A percentile compares a stretch with the other conserved stretches of the same genome.
phyloP scores from a whole-genome alignment of 331 rosid species.

The Ulmus americana region DNA sequence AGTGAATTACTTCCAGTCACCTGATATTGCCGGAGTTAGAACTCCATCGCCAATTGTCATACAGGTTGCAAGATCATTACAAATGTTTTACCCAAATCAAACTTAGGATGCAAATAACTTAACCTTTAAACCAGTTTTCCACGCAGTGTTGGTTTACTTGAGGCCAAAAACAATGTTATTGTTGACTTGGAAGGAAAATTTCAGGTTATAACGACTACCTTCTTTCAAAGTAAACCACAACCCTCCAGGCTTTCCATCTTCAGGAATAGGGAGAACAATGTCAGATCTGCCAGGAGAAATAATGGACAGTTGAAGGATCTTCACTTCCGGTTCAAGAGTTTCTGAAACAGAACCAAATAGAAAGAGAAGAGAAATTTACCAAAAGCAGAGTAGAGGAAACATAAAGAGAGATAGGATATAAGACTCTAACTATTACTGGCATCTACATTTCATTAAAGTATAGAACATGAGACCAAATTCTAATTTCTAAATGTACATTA shows the following conservation, averaged over 20 bases:
- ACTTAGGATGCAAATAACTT: constrained; percentile 9
- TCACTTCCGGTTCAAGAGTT: constrained; percentile 83
- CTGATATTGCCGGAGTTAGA: too few relatives aligned
- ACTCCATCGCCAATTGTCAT: too few relatives aligned
- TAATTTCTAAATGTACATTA: too few relatives aligned
- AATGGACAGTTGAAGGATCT: constrained; percentile 57
- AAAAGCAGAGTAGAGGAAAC: background rate
- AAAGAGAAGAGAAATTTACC: background rate
- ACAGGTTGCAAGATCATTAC: too few relatives aligned
- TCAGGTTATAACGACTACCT: constrained; percentile 66
- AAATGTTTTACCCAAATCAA: too few relatives aligned
- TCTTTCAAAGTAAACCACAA: constrained; percentile 90
- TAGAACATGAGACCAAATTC: too few relatives aligned
- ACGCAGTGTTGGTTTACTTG: constrained; percentile 82
- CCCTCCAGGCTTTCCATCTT: constrained; percentile 74
- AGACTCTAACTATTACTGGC: too few relatives aligned
- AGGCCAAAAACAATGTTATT: constrained; percentile 90
- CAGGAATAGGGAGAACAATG: constrained; percentile 86
- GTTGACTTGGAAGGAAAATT: constrained; percentile 64
- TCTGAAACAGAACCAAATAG: constrained; percentile 34
- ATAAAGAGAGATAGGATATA: too few relatives aligned
- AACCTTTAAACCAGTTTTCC: constrained; percentile 87
- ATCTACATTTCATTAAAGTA: too few relatives aligned
- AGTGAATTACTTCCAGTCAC: too few relatives aligned
- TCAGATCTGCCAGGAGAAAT: constrained; percentile 67